Percentiles rank a stretch among this genome's conserved stretches.
Evolutionary conservation across 257 asterid genomes (phyloP).

Genomic region (Haberlea rhodopensis): DNA sequence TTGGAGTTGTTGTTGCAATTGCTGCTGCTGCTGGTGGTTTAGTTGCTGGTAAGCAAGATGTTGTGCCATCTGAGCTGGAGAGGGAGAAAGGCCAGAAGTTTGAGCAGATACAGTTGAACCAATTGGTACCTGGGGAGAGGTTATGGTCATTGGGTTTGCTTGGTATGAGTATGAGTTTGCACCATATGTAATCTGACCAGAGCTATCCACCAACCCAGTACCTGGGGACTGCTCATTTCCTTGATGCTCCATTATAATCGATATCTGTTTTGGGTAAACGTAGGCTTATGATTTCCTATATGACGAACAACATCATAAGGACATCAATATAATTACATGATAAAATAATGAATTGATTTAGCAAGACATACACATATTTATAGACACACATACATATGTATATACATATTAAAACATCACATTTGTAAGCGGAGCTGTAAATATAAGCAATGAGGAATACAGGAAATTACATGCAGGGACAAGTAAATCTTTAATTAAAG

Average conservation of each 20-base stretch:
- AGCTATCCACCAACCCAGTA: conserved; percentile 54
- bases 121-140: conserved; percentile 51
- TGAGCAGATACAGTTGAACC: conserved; percentile 67
- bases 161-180: conserved; percentile 66
- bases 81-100: conserved; percentile 59
- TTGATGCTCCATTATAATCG: conserved; percentile 71
- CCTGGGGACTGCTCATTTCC: conserved; percentile 83
- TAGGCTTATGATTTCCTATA: conserved; percentile 23
- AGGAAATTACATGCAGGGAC: too few species aligned
- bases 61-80: conserved; percentile 83
- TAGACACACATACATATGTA: not conserved
- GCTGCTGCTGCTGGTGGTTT: conserved; percentile 34
- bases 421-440: too few species aligned
- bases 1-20: conserved; percentile 33
- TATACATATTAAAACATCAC: too few species aligned
- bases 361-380: not conserved
- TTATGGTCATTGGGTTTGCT: conserved; percentile 66
- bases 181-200: conserved; percentile 60
- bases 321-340: not conserved
- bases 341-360: not conserved
- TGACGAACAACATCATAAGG: not conserved
- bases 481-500: not conserved
- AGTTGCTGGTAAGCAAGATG: conserved; percentile 65
- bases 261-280: conserved; percentile 18
- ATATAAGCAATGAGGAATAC: too few species aligned